phyloP scores from a whole-genome alignment of 2,329 filamentous ascomycete species.

The Diaporthe humulicola region DNA sequence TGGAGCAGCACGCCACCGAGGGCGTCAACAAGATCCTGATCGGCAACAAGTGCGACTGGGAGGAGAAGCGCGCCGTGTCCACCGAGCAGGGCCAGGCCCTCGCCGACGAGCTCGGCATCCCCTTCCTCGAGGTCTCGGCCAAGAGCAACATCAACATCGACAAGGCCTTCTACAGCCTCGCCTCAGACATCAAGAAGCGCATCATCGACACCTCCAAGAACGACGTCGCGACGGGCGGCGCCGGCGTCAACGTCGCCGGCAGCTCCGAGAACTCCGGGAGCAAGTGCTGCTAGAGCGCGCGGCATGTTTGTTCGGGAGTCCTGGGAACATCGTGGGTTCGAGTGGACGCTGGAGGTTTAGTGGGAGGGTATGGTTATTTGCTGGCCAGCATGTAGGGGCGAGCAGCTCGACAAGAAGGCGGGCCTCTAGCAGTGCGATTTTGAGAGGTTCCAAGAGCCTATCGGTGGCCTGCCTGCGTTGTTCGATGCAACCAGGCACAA shows the following conservation, averaged over 20 bases:
- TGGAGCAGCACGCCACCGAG: constrained; percentile 97
- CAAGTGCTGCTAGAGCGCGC: constrained; percentile 79
- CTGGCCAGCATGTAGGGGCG: neutral
- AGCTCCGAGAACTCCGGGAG: constrained; percentile 69
- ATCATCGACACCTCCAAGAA: constrained; percentile 92
- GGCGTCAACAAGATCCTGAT: constrained; percentile 99
- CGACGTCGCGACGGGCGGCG: constrained; percentile 69
- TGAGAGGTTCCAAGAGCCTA: neutral
- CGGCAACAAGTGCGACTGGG: constrained; percentile 99
- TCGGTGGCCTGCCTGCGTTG: neutral
- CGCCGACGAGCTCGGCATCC: constrained; percentile 95
- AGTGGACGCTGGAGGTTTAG: too few relatives aligned
- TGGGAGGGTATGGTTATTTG: neutral
- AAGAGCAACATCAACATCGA: constrained; percentile 99
- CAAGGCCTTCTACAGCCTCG: constrained; percentile 96
- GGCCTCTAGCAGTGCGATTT: neutral
- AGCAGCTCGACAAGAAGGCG: neutral
- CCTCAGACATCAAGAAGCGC: constrained; percentile 97
- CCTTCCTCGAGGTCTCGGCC: constrained; percentile 97
- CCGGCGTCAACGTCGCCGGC: constrained; percentile 78
- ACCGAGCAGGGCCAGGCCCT: constrained; percentile 94
- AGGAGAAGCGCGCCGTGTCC: constrained; percentile 96
- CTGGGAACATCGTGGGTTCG: neutral
- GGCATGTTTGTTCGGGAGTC: neutral
- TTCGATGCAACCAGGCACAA: neutral